Evolutionary conservation across 768 basidiomycete genomes (phyloP).

Genomic region (Russula vinacea): DNA sequence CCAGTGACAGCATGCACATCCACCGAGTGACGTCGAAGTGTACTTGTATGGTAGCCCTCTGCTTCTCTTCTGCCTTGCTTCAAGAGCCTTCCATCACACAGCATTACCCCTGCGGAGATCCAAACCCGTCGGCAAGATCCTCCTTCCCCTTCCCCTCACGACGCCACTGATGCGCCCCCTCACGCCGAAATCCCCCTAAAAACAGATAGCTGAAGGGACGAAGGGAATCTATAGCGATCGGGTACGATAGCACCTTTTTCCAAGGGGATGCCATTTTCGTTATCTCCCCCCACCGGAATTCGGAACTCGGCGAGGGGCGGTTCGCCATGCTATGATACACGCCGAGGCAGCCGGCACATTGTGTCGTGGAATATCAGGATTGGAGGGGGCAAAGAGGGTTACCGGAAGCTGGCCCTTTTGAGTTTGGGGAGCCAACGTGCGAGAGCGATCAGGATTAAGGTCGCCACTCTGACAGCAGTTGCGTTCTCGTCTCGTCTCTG

Average conservation of each 20-base stretch:
- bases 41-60: too few species aligned
- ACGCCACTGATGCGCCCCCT: constrained; percentile 20
- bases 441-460: neutral
- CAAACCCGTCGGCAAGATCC: constrained; percentile 31
- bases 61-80: too few species aligned
- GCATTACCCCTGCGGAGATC: neutral
- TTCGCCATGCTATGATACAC: neutral
- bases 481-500: neutral
- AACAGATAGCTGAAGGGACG: constrained; percentile 1
- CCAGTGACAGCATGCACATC: too few species aligned
- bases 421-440: neutral
- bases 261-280: neutral
- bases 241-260: neutral
- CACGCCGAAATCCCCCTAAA: neutral
- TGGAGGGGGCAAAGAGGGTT: neutral
- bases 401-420: neutral
- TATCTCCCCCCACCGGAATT: neutral
- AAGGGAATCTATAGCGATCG: neutral
- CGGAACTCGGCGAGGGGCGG: neutral
- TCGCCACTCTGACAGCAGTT: neutral
- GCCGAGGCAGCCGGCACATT: too few species aligned
- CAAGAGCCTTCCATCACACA: neutral
- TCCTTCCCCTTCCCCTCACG: neutral
- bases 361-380: neutral
- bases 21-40: neutral